A percentile compares a stretch with the other conserved stretches of the same genome.
Evolutionary conservation across 176 grass and related monocot species (phyloP).

Genomic region (Avena sativa): DNA sequence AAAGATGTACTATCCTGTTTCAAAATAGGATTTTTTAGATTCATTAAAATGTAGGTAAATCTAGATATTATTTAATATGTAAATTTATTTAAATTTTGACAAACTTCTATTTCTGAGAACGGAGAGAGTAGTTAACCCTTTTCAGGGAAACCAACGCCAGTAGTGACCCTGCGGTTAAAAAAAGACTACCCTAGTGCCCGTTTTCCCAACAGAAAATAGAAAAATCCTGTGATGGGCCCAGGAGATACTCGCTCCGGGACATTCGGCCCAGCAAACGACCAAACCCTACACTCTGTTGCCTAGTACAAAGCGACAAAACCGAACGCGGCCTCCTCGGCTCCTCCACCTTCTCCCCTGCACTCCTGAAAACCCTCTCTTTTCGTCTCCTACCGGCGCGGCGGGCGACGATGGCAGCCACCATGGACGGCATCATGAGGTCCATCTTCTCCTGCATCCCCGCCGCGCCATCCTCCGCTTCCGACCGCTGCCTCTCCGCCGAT

Average conservation of each 20-base stretch:
- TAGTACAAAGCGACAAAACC: neutral
- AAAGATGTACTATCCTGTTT: no score
- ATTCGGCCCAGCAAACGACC: conserved; percentile 8
- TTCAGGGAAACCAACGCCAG: no score
- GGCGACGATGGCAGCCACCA: neutral
- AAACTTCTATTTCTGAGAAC: no score
- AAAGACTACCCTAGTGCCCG: neutral
- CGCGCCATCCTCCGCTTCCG: neutral
- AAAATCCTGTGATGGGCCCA: neutral
- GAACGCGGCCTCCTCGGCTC: conserved; percentile 25
- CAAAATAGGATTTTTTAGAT: no score
- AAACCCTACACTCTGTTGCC: neutral
- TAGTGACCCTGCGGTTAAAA: no score
- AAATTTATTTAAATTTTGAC: no score
- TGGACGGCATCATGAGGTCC: neutral
- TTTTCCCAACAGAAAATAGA: neutral
- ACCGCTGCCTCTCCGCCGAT: neutral
- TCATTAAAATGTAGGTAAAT: no score
- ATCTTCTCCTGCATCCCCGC: conserved; percentile 21
- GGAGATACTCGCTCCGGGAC: neutral
- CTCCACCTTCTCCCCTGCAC: neutral
- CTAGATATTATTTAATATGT: no score
- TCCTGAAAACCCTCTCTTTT: neutral
- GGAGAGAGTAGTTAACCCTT: no score
- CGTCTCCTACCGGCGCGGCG: neutral